A percentile compares a stretch with the other conserved stretches of the same genome.
phyloP scores from a whole-genome alignment of 2,329 filamentous ascomycete genomes.

The Sodiomyces alkalinus region DNA sequence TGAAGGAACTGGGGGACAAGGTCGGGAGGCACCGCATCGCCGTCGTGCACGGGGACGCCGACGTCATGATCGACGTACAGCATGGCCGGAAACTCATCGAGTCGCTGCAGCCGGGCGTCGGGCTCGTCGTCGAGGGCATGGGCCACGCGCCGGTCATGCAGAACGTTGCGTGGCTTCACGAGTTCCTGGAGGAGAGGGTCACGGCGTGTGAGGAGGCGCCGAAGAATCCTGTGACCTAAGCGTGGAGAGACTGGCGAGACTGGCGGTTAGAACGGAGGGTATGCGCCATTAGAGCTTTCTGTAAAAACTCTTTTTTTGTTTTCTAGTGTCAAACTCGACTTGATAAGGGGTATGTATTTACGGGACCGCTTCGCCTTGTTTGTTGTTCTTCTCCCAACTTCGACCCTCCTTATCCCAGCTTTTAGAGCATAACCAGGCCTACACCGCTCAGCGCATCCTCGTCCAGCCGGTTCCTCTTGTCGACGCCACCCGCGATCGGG shows the following conservation, averaged over 20 bases:
- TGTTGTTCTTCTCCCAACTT: not conserved
- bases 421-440: slow-evolving; percentile 63
- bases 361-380: too few relatives aligned
- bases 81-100: slow-evolving; percentile 56
- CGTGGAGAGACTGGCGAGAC: too few relatives aligned
- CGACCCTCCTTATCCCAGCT: slow-evolving; percentile 8
- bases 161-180: slow-evolving; percentile 52
- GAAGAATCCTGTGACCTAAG: not conserved
- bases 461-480: slow-evolving; percentile 65
- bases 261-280: too few relatives aligned
- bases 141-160: slow-evolving; percentile 68
- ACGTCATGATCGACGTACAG: slow-evolving; percentile 62
- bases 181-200: slow-evolving; percentile 41
- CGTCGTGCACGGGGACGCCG: slow-evolving; percentile 60
- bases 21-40: slow-evolving; percentile 62
- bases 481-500: slow-evolving; percentile 72
- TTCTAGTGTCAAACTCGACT: not conserved
- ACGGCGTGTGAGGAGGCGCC: slow-evolving; percentile 33
- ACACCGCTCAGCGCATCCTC: slow-evolving; percentile 69
- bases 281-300: too few relatives aligned
- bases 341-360: too few relatives aligned
- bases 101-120: slow-evolving; percentile 44
- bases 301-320: not conserved
- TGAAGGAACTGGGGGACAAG: slow-evolving; percentile 47
- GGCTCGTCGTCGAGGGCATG: slow-evolving; percentile 50